Base-by-base conservation (phyloP, 257 asterid genomes). In the Petunia secreta region DNA sequence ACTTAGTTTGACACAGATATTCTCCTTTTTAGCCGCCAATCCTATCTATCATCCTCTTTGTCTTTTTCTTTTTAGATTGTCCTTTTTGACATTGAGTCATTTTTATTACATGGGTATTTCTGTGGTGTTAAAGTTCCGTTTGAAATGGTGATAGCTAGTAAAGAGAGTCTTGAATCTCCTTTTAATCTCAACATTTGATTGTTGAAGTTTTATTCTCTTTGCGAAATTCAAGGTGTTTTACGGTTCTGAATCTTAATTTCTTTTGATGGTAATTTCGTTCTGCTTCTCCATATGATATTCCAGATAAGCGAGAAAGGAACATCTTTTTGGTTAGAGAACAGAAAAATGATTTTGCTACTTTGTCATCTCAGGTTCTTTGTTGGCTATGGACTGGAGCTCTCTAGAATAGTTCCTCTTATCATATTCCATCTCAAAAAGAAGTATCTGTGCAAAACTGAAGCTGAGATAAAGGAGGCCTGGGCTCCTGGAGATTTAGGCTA, bases 381-480 rank as follows among this genome's bases (percentile, higher is more conserved):
- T 0, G 97, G 99, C 36, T 95, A 95, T 59, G 99, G 99, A 82
- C 98, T 95, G 44, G 97, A 95, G 89, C 83, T 95, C 60, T 92
- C 97, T 15, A 90, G 97, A 37, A 54, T 95, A 63, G 85, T 95
- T 86, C 98, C 99, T 44, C 74, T 95, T 4, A 87, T 95, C 83
- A 86, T 92, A 48, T 95, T 57, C 76, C 96, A 92, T 84, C 82
- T 95, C 16, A 93, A 95, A 93, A 90, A 82, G 87, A 93, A 84
- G 86, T 95, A 88, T 83, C 57, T 95, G 44, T 95, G 99, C 82
- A 95, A 95, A 85, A 92, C 92, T 25, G 97, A 95, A 75, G 93
- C 87, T 1, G 98, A 95, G 81, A 54, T 91, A 6, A 95, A 85
- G 83, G 97, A 85, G 80, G 98, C 99, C 25, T 95, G 99, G 99